phyloP scores from a whole-genome alignment of 441 rosid genomes.

The Croton laevigatus region DNA sequence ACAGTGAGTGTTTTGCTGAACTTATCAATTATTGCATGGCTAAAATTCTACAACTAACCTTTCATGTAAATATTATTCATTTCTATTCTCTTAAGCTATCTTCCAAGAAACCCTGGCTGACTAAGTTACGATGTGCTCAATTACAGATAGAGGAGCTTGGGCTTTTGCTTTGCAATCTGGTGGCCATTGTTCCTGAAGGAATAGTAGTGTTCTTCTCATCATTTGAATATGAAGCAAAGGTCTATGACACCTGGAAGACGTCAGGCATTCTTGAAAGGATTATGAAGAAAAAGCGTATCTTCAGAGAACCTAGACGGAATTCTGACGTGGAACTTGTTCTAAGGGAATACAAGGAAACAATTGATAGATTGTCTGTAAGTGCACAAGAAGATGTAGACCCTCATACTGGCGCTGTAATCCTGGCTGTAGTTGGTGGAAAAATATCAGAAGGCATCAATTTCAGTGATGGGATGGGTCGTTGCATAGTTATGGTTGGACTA shows the following conservation, averaged over 20 bases:
- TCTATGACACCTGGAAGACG: constrained; percentile 73
- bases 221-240: constrained; percentile 79
- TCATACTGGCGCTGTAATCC: constrained; percentile 72
- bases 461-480: constrained; percentile 94
- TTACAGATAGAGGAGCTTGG: constrained; percentile 89
- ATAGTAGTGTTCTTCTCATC: constrained; percentile 94
- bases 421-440: constrained; percentile 97
- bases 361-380: constrained; percentile 32
- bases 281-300: constrained; percentile 65
- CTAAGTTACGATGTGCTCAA: constrained; percentile 16
- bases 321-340: constrained; percentile 71
- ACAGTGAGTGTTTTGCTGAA: constrained; percentile 47
- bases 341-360: constrained; percentile 74
- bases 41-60: neutral
- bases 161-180: constrained; percentile 82
- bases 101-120: constrained; percentile 9
- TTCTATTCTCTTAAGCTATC: neutral
- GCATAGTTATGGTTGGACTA: constrained; percentile 95
- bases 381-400: constrained; percentile 30
- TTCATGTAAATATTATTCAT: neutral
- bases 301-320: constrained; percentile 85
- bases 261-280: constrained; percentile 81
- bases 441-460: constrained; percentile 98
- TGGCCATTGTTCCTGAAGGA: constrained; percentile 79
- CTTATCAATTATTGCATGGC: constrained; percentile 9